Percentiles rank a stretch among this genome's conserved stretches.
phyloP scores from a whole-genome alignment of 306 rosid genomes.

The cucumber (Cucumis sativus) region Cucumber_9930_V3 NC_026658.2:2164501-2165000 shows the following conservation, averaged over 20 bases:
- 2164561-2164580: neutral
- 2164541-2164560: neutral
- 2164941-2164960: no score
- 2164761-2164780: neutral
- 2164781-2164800: neutral
- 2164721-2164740: conserved; percentile 11
- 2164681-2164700: neutral
- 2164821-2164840: neutral
- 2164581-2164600: neutral
- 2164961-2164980: no score
- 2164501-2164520: neutral
- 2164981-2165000: no score
- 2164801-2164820: neutral
- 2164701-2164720: neutral
- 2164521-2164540: conserved; percentile 2
- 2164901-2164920: no score
- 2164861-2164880: no score
- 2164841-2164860: no score
- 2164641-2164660: neutral
- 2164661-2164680: neutral
- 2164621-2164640: neutral
- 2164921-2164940: no score
- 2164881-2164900: no score
- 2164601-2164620: neutral
- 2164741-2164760: neutral